Evolutionary conservation across 495 filamentous ascomycete genomes (phyloP), one percentile per base, ranked within the genome.

Genomic region (Penicillium argentinense): DNA sequence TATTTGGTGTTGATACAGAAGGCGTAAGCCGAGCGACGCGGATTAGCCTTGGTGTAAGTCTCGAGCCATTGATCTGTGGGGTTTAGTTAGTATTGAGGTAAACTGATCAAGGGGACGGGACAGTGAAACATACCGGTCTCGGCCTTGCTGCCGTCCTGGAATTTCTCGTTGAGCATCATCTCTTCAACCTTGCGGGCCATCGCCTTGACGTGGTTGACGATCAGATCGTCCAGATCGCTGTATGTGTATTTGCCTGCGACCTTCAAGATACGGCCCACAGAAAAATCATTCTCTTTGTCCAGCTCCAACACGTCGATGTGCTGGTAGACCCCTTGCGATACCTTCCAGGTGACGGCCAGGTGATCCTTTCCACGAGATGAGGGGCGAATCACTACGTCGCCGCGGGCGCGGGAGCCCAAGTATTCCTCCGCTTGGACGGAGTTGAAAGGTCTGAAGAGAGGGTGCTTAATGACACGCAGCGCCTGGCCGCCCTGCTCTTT

Each of bases 171-270:
- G 51, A 85, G 72, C 78, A 88, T 89, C 75, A 98, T 86, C 72
- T 98, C 93, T 40, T 96, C 92, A 6, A 97, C 91, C 72, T 98
- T 98, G 72, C 86, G 89, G 22, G 90, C 88, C 92, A 97, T 97
- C 25, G 91, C 87, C 70, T 95, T 92, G 57, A 98, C 88, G 53
- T 98, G 93, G 48, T 90, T 89, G 65, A 91, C 91, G 56, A 98
- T 97, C 68, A 98, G 68, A 68, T 98, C 93, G 68, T 98, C 93
- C 43, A 98, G 72, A 86, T 98, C 93, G 38, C 81, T 87, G 74
- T 98, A 98, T 3, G 77, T 92, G 66, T 90, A 91, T 59, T 87
- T 88, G 34, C 88, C 86, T 11, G 82, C 87, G 29, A 97, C 86
- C 55, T 87, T 88, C 34, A 97, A 77, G 12, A 81, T 81, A 45